Base-by-base conservation (phyloP, 192 early-diverging fungal species). In the Backusella luteola region DNA sequence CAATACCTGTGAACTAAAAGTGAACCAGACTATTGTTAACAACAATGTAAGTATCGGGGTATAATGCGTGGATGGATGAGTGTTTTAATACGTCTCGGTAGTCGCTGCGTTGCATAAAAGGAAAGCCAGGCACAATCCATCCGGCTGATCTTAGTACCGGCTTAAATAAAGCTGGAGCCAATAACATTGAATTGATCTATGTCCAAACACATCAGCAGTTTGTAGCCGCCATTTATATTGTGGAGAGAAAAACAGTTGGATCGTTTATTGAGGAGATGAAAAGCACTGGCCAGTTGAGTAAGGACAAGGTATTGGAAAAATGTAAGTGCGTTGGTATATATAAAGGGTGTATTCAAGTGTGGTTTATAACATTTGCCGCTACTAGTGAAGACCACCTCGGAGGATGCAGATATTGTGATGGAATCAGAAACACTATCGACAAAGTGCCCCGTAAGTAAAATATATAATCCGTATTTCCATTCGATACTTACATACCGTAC, bases 371-470 rank as follows among this genome's bases (percentile, higher is more conserved):
- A 23, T 11, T 21, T 63, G 4, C 66, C 53, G 15, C 34, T 71
- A 84, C 80, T 36, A 78, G 79, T 78, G 77, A 80, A 32, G 59
- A 73, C 17, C 79, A 84, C 34, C 4, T 63, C 56, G 0, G 89
- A 87, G 56, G 92, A 93, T 53, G 86, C 90, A 68, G 93, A 95
- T 52, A 78, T 95, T 53, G 85, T 91, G 34, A 82, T 88, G 14
- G 87, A 86, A 2, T 87, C 88, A 3, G 91, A 89, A 36, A 85
- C 89, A 29, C 76, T 95, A 0, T 91, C 91, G 12, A 84, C 93
- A 21, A 95, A 92, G 73, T 92, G 91, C 66, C 93, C 93, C 8
- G 88, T 94, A 79, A 85, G 93, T 77, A 3, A 32, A 21, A 21
- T 9, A 56, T 9, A 56, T 11, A 7, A 21, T 23, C 7, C 9